A percentile compares a stretch with the other conserved stretches of the same genome.
Conservation (phyloP, 225 moss, liverwort and hornwort species). For the Lunularia cruciata region DNA sequence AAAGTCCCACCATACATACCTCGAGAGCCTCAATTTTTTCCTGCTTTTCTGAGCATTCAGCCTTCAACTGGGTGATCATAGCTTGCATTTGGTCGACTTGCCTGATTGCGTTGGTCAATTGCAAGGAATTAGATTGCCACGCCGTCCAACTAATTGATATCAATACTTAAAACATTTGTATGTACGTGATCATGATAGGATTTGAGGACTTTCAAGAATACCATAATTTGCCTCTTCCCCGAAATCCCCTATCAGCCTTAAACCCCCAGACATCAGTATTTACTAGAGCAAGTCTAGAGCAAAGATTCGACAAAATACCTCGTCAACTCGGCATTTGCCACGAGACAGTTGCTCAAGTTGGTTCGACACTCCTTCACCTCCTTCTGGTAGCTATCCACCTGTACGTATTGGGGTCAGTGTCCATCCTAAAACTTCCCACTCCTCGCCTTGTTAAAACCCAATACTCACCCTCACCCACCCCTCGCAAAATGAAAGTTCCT, state of each 20-base stretch:
- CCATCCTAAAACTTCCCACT: neutral
- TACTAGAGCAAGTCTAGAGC: too few relatives aligned
- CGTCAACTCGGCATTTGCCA: conserved; percentile 71
- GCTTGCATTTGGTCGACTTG: conserved; percentile 90
- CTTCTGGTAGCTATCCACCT: conserved; percentile 80
- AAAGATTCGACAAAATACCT: conserved; percentile 36
- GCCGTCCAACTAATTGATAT: too few relatives aligned
- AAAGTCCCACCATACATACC: neutral
- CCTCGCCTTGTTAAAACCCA: too few relatives aligned
- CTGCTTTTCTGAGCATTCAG: conserved; percentile 37
- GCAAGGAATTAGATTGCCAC: neutral
- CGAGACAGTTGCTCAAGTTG: conserved; percentile 73
- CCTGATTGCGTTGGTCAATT: conserved; percentile 31
- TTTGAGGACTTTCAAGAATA: too few relatives aligned
- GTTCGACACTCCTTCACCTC: conserved; percentile 85
- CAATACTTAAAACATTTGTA: too few relatives aligned
- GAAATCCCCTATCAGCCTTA: too few relatives aligned
- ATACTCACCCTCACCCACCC: neutral
- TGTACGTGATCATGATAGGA: too few relatives aligned
- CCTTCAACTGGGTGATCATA: conserved; percentile 54
- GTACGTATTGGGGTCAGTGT: conserved; percentile 21
- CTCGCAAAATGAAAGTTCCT: conserved; percentile 7
- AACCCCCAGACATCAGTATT: too few relatives aligned
- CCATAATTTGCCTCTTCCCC: too few relatives aligned
- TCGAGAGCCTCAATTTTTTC: conserved; percentile 22